Base-by-base conservation (phyloP, 2,329 filamentous ascomycete genomes). In the Aspergillus neoniger region DNA sequence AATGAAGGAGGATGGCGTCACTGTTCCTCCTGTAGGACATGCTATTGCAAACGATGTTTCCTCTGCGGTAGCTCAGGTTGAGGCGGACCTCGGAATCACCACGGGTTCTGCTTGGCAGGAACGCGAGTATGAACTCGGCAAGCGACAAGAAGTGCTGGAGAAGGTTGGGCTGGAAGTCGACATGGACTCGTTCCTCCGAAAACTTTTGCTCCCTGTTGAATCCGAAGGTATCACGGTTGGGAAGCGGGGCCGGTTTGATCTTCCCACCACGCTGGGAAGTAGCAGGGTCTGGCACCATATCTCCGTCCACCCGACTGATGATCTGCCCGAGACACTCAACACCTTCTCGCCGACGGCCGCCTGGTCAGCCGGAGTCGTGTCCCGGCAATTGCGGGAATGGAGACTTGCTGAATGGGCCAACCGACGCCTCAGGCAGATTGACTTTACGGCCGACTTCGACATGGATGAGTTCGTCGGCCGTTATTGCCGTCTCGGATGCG, bases 401-500 rank as follows among this genome's bases (percentile, higher is more conserved):
- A 87, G 95, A 70, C 82, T 99, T 15, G 90, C 95, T 0, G 95
- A 99, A 75, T 99, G 95, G 95, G 91, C 93, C 1, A 99, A 98
- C 73, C 88, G 94, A 58, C 87, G 95, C 53, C 96, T 93, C 74
- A 92, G 91, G 74, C 88, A 90, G 69, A 86, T 98, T 2, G 95
- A 99, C 73, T 99, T 96, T 76, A 99, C 95, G 0, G 92, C 93
- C 1, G 95, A 99, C 71, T 99, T 98, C 67, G 95, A 99, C 70
- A 81, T 93, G 5, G 91, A 96, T 15, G 95, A 99, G 74, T 98
- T 99, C 69, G 85, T 88, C 19, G 87, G 89, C 67, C 88, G 95
- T 48, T 99, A 97, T 73, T 82, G 87, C 5, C 82, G 86, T 5
- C 84, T 99, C 0, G 95, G 95, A 14, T 99, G 95, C 75, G 86